A percentile compares a stretch with the other conserved stretches of the same genome.
phyloP scores from a whole-genome alignment of 306 rosid species.

The Dicorynia guianensis region DNA sequence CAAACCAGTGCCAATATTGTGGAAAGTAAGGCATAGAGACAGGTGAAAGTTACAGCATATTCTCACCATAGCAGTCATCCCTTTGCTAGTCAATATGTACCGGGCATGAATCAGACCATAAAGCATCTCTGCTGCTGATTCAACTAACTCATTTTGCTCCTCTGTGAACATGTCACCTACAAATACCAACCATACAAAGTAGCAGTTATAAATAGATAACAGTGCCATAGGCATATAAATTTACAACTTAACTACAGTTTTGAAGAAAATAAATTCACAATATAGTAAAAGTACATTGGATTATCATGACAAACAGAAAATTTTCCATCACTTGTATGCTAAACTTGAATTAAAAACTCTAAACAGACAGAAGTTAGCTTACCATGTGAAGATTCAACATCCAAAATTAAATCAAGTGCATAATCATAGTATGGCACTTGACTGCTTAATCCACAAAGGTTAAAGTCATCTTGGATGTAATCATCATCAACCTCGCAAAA shows the following conservation, averaged over 20 bases:
- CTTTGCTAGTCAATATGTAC: constrained; percentile 91
- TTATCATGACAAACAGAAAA: not conserved
- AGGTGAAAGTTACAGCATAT: constrained; percentile 3
- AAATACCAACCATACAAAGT: constrained; percentile 35
- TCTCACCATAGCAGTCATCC: constrained; percentile 94
- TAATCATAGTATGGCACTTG: constrained; percentile 99
- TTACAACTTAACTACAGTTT: constrained; percentile 4
- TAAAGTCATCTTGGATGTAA: constrained; percentile 96
- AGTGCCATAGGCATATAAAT: not conserved
- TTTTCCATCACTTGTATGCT: not conserved
- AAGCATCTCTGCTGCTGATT: constrained; percentile 99
- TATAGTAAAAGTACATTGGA: not conserved
- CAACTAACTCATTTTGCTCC: constrained; percentile 96
- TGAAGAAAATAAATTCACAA: not conserved
- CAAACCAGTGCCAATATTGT: constrained; percentile 29
- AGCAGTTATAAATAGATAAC: not conserved
- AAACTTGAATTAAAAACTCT: not conserved
- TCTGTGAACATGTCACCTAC: constrained; percentile 97
- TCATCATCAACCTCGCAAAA: constrained; percentile 99
- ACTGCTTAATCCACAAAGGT: constrained; percentile 97
- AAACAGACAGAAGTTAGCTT: constrained; percentile 35
- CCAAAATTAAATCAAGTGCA: constrained; percentile 97
- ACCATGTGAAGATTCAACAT: constrained; percentile 98
- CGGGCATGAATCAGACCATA: constrained; percentile 97
- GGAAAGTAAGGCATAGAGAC: not conserved